Conservation (phyloP, 2,329 filamentous ascomycete genomes). For the Curvularia spicifera region DNA sequence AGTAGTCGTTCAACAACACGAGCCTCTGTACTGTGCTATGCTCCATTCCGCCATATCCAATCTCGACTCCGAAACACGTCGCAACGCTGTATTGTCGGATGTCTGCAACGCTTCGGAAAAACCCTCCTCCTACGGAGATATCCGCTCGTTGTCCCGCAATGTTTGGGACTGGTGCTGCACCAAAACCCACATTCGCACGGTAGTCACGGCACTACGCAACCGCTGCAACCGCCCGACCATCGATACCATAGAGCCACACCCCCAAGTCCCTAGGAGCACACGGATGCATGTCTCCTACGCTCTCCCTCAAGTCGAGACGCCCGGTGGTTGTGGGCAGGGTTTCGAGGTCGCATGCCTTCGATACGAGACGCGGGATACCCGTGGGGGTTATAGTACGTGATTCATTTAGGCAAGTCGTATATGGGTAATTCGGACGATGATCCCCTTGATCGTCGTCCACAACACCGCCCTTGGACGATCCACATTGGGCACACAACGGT, state of each 20-base stretch:
- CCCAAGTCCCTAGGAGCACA: slow-evolving; percentile 5
- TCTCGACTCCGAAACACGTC: slow-evolving; percentile 4
- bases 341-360: slow-evolving; percentile 23
- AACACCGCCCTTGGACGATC: slow-evolving; percentile 20
- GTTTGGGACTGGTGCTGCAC: slow-evolving; percentile 9
- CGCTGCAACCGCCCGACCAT: slow-evolving; percentile 20
- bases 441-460: slow-evolving; percentile 10
- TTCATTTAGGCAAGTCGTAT: slow-evolving; percentile 35
- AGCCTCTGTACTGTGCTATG: slow-evolving; percentile 15
- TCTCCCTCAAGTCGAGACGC: slow-evolving; percentile 17
- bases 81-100: slow-evolving; percentile 7
- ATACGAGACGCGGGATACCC: slow-evolving; percentile 28
- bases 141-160: slow-evolving; percentile 10
- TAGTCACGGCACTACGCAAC: slow-evolving; percentile 14
- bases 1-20: slow-evolving; percentile 19
- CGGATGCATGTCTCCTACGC: slow-evolving; percentile 11
- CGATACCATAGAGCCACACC: slow-evolving; percentile 7
- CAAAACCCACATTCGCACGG: slow-evolving; percentile 7
- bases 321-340: slow-evolving; percentile 10
- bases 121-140: slow-evolving; percentile 24
- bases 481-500: slow-evolving; percentile 21
- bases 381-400: slow-evolving; percentile 40
- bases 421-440: slow-evolving; percentile 21
- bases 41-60: slow-evolving; percentile 12
- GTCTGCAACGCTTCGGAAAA: background rate